Evolutionary conservation across 2,329 filamentous ascomycete genomes (phyloP).

Genomic region (Juglanconis oblonga): DNA sequence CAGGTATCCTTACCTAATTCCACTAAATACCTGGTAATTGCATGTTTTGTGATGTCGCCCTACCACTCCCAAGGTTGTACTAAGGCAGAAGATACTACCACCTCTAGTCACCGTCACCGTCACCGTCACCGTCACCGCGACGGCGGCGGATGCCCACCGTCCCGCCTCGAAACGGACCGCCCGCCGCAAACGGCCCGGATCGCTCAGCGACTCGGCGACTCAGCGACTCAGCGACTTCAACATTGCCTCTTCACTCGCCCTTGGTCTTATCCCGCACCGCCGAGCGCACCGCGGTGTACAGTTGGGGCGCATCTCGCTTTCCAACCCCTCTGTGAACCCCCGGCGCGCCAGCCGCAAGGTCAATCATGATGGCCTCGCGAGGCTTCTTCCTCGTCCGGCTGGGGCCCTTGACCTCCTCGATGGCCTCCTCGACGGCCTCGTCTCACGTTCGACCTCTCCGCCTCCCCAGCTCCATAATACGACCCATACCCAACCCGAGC

Average conservation of each 20-base stretch:
- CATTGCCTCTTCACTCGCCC: neutral
- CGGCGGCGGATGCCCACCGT: no score
- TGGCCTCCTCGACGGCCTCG: neutral
- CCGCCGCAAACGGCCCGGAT: neutral
- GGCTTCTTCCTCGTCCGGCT: neutral
- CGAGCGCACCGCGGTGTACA: no score
- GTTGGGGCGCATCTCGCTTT: neutral
- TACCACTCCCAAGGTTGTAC: no score
- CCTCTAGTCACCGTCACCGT: neutral
- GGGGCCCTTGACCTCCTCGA: neutral
- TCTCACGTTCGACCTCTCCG: neutral
- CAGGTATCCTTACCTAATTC: no score
- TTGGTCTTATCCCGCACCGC: neutral
- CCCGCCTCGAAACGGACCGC: neutral
- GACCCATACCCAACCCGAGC: neutral
- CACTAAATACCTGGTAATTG: no score
- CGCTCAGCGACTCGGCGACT: neutral
- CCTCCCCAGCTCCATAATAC: neutral
- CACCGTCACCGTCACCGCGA: no score
- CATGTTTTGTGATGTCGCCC: no score
- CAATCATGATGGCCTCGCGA: slow-evolving; percentile 9
- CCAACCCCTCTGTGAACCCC: neutral
- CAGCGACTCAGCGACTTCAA: neutral
- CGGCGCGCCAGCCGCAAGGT: neutral
- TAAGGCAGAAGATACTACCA: neutral